Evolutionary conservation across 1,284 basidiomycete genomes (phyloP), one percentile per base, ranked within the genome.

Genomic region (Ganoderma multipileum): DNA sequence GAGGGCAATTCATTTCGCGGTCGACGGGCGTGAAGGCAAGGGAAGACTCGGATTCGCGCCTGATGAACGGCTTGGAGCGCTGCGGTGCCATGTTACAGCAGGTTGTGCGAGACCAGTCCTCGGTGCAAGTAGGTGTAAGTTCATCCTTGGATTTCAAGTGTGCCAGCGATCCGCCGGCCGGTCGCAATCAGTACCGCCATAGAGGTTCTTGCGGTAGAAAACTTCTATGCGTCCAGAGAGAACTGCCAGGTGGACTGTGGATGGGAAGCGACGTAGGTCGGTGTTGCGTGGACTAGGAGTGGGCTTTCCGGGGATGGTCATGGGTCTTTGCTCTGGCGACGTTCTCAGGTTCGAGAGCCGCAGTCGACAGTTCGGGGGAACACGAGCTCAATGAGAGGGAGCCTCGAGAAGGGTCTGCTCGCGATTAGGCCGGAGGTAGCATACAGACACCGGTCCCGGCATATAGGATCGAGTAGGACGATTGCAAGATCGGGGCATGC

Each of bases 321-420:
- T 57, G 67, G 63, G 66, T 26, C 50, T 26, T 12, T 18, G 39
- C 63, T 50, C 66, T 36, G 52, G 62, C 52, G 39, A 47, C 16
- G 50, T 50, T 67, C 61, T 63, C 64, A 65, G 65, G 59, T 67
- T 68, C 63, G 30, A 60, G 67, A 70, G 64, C 71, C 67, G 68
- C 65, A 70, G 66, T 66, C 66, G 71, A 67, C 64, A 26, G 47
- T 26, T 50, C 44, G 23, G 47, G 47, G 47, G 47, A 50, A 26
- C 47, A 50, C 23, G 47, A 50, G 47, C 47, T 50, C 11, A 50
- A 0, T 12, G 9, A 50, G 47, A 33, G 54, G 28, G 23, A 38
- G 33, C n/a, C 33, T 11, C 55, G 30, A 38, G 55, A 12, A 55
- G 23, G 14, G 47, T 26, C 47, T 50, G 47, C 26, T 50, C 47